phyloP scores from a whole-genome alignment of 805 yeast species.

The Torulaspora maleeae region DNA sequence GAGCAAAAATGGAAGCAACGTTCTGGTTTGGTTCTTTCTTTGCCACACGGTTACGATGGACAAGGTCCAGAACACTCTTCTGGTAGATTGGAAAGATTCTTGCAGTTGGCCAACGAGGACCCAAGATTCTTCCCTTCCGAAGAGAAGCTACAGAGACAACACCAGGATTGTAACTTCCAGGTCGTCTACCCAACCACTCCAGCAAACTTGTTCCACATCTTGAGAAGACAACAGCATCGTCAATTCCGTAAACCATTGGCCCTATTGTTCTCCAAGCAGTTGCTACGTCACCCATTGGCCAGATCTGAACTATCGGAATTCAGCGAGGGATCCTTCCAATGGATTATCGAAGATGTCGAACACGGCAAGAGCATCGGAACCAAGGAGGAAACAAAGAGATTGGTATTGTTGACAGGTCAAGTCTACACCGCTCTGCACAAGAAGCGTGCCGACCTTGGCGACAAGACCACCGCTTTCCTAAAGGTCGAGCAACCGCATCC shows the following conservation, averaged over 20 bases:
- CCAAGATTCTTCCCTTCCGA: slow-evolving; percentile 87
- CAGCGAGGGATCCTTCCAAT: slow-evolving; percentile 87
- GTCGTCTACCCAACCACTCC: slow-evolving; percentile 98
- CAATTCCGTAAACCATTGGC: slow-evolving; percentile 93
- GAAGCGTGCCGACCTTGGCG: slow-evolving; percentile 72
- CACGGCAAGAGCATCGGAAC: slow-evolving; percentile 70
- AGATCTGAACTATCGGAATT: slow-evolving; percentile 79
- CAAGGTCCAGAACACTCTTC: slow-evolving; percentile 99
- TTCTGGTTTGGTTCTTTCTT: slow-evolving; percentile 88
- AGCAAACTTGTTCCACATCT: slow-evolving; percentile 89
- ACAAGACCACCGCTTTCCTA: slow-evolving; percentile 81
- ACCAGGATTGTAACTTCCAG: slow-evolving; percentile 98
- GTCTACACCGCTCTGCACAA: slow-evolving; percentile 89
- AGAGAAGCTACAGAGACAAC: slow-evolving; percentile 90
- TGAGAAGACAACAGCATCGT: slow-evolving; percentile 99
- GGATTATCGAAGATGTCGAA: slow-evolving; percentile 92
- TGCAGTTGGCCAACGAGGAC: slow-evolving; percentile 94
- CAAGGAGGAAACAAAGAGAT: slow-evolving; percentile 81
- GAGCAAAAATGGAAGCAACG: slow-evolving; percentile 99
- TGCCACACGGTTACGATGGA: slow-evolving; percentile 99
- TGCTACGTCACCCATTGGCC: slow-evolving; percentile 97
- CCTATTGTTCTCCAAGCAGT: slow-evolving; percentile 84
- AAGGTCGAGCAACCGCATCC: slow-evolving; percentile 95
- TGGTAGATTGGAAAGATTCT: slow-evolving; percentile 94
- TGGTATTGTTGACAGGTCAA: slow-evolving; percentile 86